Evolutionary conservation across 2,329 filamentous ascomycete genomes (phyloP).

Genomic region (Coniochaeta hoffmannii): DNA sequence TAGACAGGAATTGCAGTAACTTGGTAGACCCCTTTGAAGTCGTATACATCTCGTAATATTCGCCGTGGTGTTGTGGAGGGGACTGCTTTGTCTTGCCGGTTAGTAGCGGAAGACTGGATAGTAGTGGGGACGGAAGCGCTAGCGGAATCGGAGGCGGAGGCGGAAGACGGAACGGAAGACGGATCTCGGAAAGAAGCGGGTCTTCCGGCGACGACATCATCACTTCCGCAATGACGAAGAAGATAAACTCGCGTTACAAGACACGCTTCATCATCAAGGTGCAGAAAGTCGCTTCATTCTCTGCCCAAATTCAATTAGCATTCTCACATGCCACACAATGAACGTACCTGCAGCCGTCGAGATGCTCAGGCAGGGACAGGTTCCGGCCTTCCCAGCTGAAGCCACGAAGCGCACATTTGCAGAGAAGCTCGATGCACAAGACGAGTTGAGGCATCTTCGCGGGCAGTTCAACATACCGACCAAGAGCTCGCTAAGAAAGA

Average conservation of each 20-base stretch:
- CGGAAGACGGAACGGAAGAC: not conserved
- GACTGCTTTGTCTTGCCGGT: not conserved
- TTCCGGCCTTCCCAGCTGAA: slow-evolving; percentile 37
- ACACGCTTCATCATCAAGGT: too few species aligned
- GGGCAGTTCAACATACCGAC: slow-evolving; percentile 72
- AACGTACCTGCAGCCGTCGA: slow-evolving; percentile 30
- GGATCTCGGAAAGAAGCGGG: not conserved
- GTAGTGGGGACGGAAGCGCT: slow-evolving; percentile 3
- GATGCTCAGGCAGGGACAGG: slow-evolving; percentile 31
- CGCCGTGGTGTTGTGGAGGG: not conserved
- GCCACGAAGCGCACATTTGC: slow-evolving; percentile 42
- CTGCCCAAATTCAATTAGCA: too few species aligned
- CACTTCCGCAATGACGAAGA: too few species aligned
- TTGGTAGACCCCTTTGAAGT: not conserved
- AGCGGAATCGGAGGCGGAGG: not conserved
- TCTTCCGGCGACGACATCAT: not conserved
- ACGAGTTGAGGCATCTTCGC: slow-evolving; percentile 54
- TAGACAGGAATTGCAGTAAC: too few species aligned
- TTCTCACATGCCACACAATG: slow-evolving; percentile 19
- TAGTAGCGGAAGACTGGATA: slow-evolving; percentile 11
- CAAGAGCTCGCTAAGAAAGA: slow-evolving; percentile 61
- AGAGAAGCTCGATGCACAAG: slow-evolving; percentile 47
- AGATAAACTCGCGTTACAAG: too few species aligned
- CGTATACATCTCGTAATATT: not conserved
- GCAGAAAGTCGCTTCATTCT: too few species aligned